Evolutionary conservation across 2,329 filamentous ascomycete genomes (phyloP), one percentile per base, ranked within the genome.

Genomic region (Cercospora nicotianae): DNA sequence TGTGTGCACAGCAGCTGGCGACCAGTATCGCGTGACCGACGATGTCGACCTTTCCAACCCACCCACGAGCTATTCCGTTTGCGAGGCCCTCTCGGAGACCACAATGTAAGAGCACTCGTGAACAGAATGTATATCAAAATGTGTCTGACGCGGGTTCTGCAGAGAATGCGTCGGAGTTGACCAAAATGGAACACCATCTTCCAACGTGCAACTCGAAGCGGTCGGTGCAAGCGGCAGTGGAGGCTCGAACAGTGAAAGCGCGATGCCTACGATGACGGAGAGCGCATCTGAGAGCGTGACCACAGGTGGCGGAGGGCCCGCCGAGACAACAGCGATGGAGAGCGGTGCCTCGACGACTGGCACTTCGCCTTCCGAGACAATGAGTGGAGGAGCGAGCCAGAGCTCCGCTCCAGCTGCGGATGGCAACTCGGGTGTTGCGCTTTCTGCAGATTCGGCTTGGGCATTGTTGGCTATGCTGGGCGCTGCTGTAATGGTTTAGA

Each of bases 11-110:
- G 55, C 31, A 36, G 16, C 18, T 4, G 55, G 55, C 31, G 55
- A 59, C 1, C 55, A 59, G 30, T 59, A 59, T 20, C 55, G 55
- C 4, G 55, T 36, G 9, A 59, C 55, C 16, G 31, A 36, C 55
- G 55, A 59, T 5, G 26, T 59, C 8, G 55, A 59, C 18, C 55
- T 59, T 36, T 59, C 55, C 30, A 59, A 59, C 8, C 55, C 55
- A 20, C 55, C 55, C 0, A 59, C 28, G 8, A 59, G 55, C 55
- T 59, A 59, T 7, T 59, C 55, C 9, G n/a, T 9, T 8, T 59
- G 55, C 31, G 55, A 59, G 16, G 55, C 55, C 9, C 55, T 59
- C 6, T 59, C 55, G 5, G 55, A 59, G 3, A 59, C 55, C n/a
- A 59, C 23, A 26, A 31, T 59, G 55, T 59, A 36, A 59, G 30